Base-by-base conservation (phyloP, 805 yeast genomes). In the Isabelozyma gotoi region DNA sequence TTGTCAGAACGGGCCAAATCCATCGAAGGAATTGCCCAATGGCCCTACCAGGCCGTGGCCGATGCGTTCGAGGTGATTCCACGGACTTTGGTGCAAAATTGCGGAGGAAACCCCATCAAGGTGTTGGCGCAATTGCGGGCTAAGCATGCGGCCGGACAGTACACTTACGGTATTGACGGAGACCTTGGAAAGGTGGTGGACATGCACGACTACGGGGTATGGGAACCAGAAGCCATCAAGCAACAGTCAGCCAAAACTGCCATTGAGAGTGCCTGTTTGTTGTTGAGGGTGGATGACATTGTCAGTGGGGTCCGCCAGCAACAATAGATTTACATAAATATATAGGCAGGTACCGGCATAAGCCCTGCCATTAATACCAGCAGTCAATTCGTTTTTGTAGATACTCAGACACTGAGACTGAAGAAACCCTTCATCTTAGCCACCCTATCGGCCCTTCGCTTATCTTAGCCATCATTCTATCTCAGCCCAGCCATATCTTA, bases 171-270 rank as follows among this genome's bases (percentile, higher is more conserved):
- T 61, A 82, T 94, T 46, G 96, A 94, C 63, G 99, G 99, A 52
- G 96, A 92, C 53, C 74, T 77, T 46, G 99, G 99, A 52, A 89
- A 87, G 68, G 79, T 94, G 45, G 97, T 88, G 19, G 97, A 94
- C 63, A 94, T 94, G 99, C 81, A 85, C 51, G 85, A 81, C 20
- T 92, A 90, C 66, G 99, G 99, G 20, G 85, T 94, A 51, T 94
- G 99, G 99, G 99, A 94, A 73, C 99, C 99, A 15, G 97, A 92
- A 72, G 97, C 88, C 39, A 88, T 94, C 68, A 94, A 94, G 71
- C 95, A 88, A 63, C 99, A 94, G 73, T 85, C 95, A 51, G 85
- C 92, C 53, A 94, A 94, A 75, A 94, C 99, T n/a, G 96, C 96
- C 29, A 87, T 94, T 51, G 99, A 94, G 72, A 85, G 95, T 74